phyloP scores from a whole-genome alignment of 345 rosid species.

The Pseudoturritis turrita region DNA sequence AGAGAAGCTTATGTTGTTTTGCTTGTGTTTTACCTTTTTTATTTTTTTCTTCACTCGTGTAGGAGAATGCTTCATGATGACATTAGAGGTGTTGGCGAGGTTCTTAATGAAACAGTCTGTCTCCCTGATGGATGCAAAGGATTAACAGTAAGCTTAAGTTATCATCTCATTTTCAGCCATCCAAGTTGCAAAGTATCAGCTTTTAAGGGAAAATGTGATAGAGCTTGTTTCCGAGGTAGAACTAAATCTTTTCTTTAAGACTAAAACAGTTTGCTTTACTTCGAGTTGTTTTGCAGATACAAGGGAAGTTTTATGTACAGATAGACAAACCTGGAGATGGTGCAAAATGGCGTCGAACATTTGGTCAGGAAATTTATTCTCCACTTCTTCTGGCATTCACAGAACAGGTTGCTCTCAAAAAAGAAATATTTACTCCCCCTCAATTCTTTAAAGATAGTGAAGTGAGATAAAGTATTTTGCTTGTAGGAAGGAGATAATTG shows the following conservation, averaged over 20 bases:
- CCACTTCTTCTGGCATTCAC: slow-evolving; percentile 86
- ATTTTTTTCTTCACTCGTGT: not conserved
- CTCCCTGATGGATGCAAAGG: slow-evolving; percentile 67
- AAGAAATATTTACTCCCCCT: not conserved
- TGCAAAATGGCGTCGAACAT: slow-evolving; percentile 84
- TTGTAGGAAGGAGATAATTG: slow-evolving; percentile 63
- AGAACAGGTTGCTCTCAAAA: slow-evolving; percentile 54
- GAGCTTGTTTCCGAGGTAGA: not conserved
- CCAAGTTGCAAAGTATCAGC: not conserved
- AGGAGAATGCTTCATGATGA: slow-evolving; percentile 93
- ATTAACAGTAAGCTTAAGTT: slow-evolving; percentile 62
- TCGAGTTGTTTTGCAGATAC: slow-evolving; percentile 47
- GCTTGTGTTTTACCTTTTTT: slow-evolving; percentile 4
- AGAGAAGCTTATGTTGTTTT: not conserved
- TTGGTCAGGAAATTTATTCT: slow-evolving; percentile 86
- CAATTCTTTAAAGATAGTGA: not conserved
- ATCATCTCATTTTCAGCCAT: slow-evolving; percentile 3
- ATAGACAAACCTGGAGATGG: slow-evolving; percentile 81
- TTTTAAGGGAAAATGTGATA: not conserved
- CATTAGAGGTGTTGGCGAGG: slow-evolving; percentile 83
- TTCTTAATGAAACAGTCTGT: slow-evolving; percentile 85
- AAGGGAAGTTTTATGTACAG: slow-evolving; percentile 67
- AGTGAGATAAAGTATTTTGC: not conserved
- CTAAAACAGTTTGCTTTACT: not conserved
- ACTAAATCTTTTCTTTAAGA: not conserved